Conservation (phyloP, 352 stramenopile species). For the Globisporangium spiculum region DNA sequence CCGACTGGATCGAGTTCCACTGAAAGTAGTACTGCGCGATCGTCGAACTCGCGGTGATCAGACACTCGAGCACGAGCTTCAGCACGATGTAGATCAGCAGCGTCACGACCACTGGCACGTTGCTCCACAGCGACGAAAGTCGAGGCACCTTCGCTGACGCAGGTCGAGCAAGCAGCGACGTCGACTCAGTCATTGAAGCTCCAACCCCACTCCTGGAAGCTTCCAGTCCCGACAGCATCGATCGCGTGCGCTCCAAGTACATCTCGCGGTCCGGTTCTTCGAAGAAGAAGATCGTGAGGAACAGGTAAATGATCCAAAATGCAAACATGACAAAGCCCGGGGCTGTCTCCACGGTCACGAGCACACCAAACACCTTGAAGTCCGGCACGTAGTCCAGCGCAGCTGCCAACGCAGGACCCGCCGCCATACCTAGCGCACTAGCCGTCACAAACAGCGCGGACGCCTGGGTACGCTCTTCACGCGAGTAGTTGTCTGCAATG, state of each 20-base stretch:
- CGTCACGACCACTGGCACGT: constrained; percentile 73
- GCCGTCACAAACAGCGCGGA: constrained; percentile 92
- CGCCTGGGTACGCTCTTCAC: constrained; percentile 88
- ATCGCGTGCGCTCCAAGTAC: constrained; percentile 43
- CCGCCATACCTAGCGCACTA: constrained; percentile 90
- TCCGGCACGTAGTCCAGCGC: constrained; percentile 70
- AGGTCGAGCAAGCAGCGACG: constrained; percentile 5
- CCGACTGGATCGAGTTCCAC: constrained; percentile 82
- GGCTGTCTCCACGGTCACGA: constrained; percentile 85
- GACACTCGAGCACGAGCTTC: constrained; percentile 89
- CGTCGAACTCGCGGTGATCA: constrained; percentile 82
- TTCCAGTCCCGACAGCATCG: constrained; percentile 33
- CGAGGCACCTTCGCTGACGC: not conserved
- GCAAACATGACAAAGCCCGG: constrained; percentile 90
- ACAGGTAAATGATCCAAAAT: constrained; percentile 64
- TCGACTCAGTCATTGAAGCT: constrained; percentile 7
- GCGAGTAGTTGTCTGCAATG: constrained; percentile 85
- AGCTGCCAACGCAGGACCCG: constrained; percentile 79
- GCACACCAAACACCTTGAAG: constrained; percentile 52
- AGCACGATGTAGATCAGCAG: constrained; percentile 91
- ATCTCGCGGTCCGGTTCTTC: constrained; percentile 62
- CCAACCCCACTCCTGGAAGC: not conserved
- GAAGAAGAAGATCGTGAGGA: constrained; percentile 56
- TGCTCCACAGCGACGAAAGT: constrained; percentile 65
- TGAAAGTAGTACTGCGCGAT: constrained; percentile 90